A percentile compares a stretch with the other conserved stretches of the same genome.
These are phyloP conservation scores for Amaranthus hypochondriacus DNA, from an alignment of 148 eudicot species.

Conservation along the genomic window DNA sequence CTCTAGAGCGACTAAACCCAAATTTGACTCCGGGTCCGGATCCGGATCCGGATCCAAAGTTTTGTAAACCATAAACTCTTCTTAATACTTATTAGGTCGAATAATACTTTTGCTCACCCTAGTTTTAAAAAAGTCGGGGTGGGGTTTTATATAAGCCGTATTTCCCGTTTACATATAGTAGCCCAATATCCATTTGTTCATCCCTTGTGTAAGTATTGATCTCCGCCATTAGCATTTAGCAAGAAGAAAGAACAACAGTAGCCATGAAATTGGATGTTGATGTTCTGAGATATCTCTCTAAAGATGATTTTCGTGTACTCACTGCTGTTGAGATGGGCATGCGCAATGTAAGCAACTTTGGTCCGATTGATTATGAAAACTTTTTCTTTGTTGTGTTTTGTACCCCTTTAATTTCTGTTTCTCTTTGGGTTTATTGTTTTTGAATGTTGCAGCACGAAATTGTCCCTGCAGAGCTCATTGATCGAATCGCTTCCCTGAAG, in stretches of 20 bases:
- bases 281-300: constrained; percentile 75
- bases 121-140: too few species aligned
- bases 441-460: constrained; percentile 70
- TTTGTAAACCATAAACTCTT: too few species aligned
- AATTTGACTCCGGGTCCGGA: too few species aligned
- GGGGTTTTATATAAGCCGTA: too few species aligned
- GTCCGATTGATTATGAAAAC: neutral
- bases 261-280: constrained; percentile 86
- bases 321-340: constrained; percentile 98
- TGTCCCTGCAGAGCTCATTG: constrained; percentile 75
- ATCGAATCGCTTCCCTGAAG: constrained; percentile 86
- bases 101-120: too few species aligned
- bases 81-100: too few species aligned
- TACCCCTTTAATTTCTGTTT: neutral
- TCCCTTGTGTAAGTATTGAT: too few species aligned
- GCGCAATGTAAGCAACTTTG: constrained; percentile 54
- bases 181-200: too few species aligned
- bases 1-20: too few species aligned
- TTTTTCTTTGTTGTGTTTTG: neutral
- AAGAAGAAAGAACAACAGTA: constrained; percentile 9
- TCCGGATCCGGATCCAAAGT: too few species aligned
- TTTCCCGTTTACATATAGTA: too few species aligned
- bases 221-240: neutral
- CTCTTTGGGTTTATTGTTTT: constrained; percentile 2
- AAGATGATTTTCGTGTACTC: constrained; percentile 91